These are phyloP conservation scores for Aspergillus sp. DNA, from an alignment of 2,329 filamentous ascomycete genomes.

Conservation along the genomic window DNA sequence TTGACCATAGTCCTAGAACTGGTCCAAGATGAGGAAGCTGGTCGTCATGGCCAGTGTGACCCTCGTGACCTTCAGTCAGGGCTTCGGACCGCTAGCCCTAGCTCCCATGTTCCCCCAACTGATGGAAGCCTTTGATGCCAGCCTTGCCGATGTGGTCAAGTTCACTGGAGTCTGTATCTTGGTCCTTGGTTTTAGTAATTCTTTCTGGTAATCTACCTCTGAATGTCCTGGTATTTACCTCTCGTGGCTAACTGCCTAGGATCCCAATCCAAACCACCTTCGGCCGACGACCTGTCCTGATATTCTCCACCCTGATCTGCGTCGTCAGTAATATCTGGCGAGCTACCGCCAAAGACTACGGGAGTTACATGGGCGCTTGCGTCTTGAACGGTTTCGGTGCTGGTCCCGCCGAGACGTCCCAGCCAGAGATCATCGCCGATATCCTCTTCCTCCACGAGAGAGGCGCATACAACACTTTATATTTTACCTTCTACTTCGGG, in stretches of 20 bases:
- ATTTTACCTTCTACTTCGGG: slow-evolving; percentile 64
- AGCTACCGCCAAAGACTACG: slow-evolving; percentile 58
- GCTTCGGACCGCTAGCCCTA: slow-evolving; percentile 55
- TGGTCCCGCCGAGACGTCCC: slow-evolving; percentile 62
- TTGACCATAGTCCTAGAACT: slow-evolving; percentile 40
- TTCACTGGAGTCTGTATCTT: slow-evolving; percentile 59
- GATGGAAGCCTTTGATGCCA: slow-evolving; percentile 56
- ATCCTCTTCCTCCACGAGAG: slow-evolving; percentile 66
- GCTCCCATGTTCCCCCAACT: slow-evolving; percentile 62
- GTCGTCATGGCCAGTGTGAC: slow-evolving; percentile 49
- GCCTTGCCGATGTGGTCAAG: slow-evolving; percentile 54
- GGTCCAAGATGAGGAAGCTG: slow-evolving; percentile 51
- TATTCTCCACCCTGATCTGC: slow-evolving; percentile 54
- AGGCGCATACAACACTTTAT: slow-evolving; percentile 62
- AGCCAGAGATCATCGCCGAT: slow-evolving; percentile 64
- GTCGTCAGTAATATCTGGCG: slow-evolving; percentile 58
- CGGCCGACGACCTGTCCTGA: slow-evolving; percentile 55
- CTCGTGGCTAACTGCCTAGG: slow-evolving; percentile 33
- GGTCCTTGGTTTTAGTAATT: slow-evolving; percentile 60
- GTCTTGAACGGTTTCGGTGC: slow-evolving; percentile 63
- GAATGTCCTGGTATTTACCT: neutral
- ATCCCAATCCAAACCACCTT: slow-evolving; percentile 57
- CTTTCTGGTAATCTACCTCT: slow-evolving; percentile 49
- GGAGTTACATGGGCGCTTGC: slow-evolving; percentile 64
- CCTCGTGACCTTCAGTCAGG: slow-evolving; percentile 53